phyloP scores from a whole-genome alignment of 805 yeast species.

The Clavispora asparagi region DNA sequence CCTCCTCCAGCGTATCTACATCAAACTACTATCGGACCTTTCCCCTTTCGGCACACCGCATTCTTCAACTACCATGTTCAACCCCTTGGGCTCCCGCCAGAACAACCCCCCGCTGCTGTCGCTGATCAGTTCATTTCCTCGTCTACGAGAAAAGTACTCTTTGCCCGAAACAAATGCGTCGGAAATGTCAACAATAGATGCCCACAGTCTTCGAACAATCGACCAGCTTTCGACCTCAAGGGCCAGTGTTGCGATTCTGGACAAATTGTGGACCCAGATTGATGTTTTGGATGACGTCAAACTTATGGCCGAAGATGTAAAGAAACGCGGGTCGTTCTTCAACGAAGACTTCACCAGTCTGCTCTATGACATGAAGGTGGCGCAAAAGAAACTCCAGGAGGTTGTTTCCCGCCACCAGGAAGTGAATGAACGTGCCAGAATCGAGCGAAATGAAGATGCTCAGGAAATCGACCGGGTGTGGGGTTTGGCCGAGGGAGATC shows the following conservation, averaged over 20 bases:
- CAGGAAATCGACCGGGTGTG: constrained; percentile 4
- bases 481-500: constrained; percentile 5
- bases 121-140: background rate
- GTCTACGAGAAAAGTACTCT: background rate
- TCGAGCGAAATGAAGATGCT: constrained; percentile 8
- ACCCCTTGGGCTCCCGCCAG: background rate
- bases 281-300: constrained; percentile 80
- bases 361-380: constrained; percentile 46
- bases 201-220: constrained; percentile 21
- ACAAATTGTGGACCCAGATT: constrained; percentile 80
- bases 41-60: no score
- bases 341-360: constrained; percentile 47
- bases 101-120: background rate
- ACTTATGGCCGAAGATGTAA: constrained; percentile 45
- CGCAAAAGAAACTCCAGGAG: constrained; percentile 44
- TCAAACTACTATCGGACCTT: no score
- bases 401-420: constrained; percentile 27
- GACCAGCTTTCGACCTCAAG: constrained; percentile 51
- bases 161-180: background rate
- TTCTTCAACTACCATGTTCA: background rate
- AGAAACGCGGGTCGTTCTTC: constrained; percentile 44
- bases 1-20: no score
- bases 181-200: constrained; percentile 1
- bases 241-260: constrained; percentile 65
- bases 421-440: constrained; percentile 14